Evolutionary conservation across 495 filamentous ascomycete genomes (phyloP).

Genomic region (Neurospora intermedia): DNA sequence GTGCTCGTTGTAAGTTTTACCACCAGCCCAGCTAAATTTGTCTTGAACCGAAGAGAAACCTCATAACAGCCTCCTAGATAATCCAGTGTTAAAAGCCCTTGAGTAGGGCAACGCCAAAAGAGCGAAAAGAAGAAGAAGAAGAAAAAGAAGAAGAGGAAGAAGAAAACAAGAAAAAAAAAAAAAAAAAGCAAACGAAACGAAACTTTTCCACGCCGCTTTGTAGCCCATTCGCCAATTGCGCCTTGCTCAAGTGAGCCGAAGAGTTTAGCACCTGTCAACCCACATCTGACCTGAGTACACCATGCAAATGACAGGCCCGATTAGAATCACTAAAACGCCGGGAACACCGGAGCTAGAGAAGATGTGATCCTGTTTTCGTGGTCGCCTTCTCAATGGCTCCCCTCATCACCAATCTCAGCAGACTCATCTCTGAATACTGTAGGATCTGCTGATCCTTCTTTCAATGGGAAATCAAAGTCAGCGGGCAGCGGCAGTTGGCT

Average conservation of each 20-base stretch:
- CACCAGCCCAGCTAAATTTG: background rate
- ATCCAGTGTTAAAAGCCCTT: background rate
- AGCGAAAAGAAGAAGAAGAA: background rate
- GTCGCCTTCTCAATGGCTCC: background rate
- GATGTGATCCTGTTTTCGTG: background rate
- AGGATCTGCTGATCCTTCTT: background rate
- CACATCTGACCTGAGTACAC: background rate
- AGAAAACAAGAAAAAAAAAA: too few species aligned
- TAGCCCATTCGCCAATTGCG: background rate
- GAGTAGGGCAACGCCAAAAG: background rate
- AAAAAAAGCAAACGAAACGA: background rate
- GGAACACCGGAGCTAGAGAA: background rate
- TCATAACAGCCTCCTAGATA: background rate
- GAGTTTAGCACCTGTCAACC: background rate
- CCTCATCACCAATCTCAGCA: background rate
- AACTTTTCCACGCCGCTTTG: background rate
- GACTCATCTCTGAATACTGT: background rate
- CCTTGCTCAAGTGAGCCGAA: background rate
- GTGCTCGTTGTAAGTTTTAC: background rate
- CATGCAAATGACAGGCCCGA: background rate
- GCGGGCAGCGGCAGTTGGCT: background rate
- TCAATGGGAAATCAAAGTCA: background rate
- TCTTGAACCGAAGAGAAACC: background rate
- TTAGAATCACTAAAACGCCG: background rate
- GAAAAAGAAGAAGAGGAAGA: too few species aligned